These are phyloP conservation scores for Botrytis aclada DNA, from an alignment of 2,329 filamentous ascomycete genomes.

Conservation along the genomic window DNA sequence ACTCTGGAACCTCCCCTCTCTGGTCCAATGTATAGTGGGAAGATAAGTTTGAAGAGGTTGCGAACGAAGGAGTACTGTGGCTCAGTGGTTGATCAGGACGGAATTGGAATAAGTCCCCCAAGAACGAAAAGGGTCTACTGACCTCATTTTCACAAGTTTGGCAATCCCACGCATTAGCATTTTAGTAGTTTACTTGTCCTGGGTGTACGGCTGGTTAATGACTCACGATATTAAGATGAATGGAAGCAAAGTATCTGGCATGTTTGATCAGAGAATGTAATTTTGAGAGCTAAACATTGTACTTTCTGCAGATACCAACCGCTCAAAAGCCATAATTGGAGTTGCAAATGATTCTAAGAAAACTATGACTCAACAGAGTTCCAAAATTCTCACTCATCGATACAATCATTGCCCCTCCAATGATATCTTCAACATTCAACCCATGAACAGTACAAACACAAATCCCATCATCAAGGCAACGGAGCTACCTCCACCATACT, in stretches of 20 bases:
- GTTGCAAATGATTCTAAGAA: not conserved
- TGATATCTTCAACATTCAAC: not conserved
- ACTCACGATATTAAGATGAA: not conserved
- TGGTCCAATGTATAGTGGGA: not conserved
- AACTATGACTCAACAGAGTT: not conserved
- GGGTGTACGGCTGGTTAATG: no score
- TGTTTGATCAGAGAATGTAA: not conserved
- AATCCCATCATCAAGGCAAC: slow-evolving; percentile 12
- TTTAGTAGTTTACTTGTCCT: not conserved
- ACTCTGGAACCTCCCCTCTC: not conserved
- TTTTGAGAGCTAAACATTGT: not conserved
- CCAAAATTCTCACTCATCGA: not conserved
- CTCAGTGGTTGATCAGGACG: not conserved
- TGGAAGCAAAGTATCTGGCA: not conserved
- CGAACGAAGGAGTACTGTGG: not conserved
- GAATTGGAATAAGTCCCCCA: not conserved
- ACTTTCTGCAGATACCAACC: not conserved
- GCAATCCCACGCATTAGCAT: not conserved
- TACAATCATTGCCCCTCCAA: not conserved
- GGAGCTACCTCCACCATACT: not conserved
- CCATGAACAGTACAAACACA: slow-evolving; percentile 12
- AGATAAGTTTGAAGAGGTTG: not conserved
- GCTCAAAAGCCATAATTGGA: not conserved
- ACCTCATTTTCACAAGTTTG: not conserved
- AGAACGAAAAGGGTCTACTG: not conserved